A percentile compares a stretch with the other conserved stretches of the same genome.
Conservation (phyloP, 2,329 filamentous ascomycete genomes). For the Hypoxylon sp. region DNA sequence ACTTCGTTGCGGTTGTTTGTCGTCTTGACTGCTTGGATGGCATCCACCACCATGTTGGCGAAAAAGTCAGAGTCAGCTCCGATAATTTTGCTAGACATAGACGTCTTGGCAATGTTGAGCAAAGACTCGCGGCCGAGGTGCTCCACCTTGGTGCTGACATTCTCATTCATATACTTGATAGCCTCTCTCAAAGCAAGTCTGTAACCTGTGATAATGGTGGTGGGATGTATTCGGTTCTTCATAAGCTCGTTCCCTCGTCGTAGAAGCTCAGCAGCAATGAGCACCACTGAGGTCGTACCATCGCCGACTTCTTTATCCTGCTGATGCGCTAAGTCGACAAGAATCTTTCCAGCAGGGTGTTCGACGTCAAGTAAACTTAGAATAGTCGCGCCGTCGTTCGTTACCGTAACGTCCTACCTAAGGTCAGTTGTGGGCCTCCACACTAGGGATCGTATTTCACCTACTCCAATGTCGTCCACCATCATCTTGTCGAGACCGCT, state of each 20-base stretch:
- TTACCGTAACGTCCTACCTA: slow-evolving; percentile 91
- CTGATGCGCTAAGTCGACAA: slow-evolving; percentile 97
- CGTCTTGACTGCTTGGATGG: slow-evolving; percentile 93
- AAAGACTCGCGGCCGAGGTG: slow-evolving; percentile 90
- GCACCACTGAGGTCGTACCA: slow-evolving; percentile 96
- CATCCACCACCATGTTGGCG: slow-evolving; percentile 95
- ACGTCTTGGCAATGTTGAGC: slow-evolving; percentile 96
- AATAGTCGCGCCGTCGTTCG: slow-evolving; percentile 98
- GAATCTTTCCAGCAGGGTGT: slow-evolving; percentile 97
- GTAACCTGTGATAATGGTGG: slow-evolving; percentile 99
- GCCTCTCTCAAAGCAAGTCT: slow-evolving; percentile 94
- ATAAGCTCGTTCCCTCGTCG: slow-evolving; percentile 96
- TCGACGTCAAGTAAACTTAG: slow-evolving; percentile 95
- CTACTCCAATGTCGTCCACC: slow-evolving; percentile 98
- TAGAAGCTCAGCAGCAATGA: slow-evolving; percentile 96
- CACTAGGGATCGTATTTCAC: slow-evolving; percentile 51
- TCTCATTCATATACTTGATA: slow-evolving; percentile 98
- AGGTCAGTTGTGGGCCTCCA: slow-evolving; percentile 45
- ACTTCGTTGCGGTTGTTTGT: slow-evolving; percentile 90
- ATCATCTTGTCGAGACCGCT: slow-evolving; percentile 99
- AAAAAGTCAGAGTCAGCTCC: slow-evolving; percentile 97
- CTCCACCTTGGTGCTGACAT: slow-evolving; percentile 96
- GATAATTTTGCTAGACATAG: slow-evolving; percentile 99
- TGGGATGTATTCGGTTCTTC: slow-evolving; percentile 99
- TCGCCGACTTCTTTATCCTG: slow-evolving; percentile 99